Conservation (phyloP, 2,329 filamentous ascomycete species). For the Orbilia ellipsospora region DNA sequence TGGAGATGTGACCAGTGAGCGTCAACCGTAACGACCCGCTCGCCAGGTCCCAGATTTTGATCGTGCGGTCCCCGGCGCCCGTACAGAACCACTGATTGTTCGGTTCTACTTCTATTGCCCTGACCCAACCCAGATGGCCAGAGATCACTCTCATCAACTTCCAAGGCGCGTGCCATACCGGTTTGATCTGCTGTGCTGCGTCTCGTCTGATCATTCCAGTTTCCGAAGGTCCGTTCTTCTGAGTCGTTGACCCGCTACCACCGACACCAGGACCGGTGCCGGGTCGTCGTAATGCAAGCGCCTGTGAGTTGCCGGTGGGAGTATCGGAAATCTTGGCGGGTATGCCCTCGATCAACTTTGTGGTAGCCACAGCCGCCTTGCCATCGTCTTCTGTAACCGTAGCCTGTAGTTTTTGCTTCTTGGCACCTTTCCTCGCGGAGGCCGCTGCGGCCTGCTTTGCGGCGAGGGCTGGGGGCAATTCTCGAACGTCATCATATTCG, state of each 20-base stretch:
- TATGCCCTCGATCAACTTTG: constrained; percentile 75
- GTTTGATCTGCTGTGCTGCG: constrained; percentile 75
- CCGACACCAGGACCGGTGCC: constrained; percentile 60
- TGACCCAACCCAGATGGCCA: constrained; percentile 94
- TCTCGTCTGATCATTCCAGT: constrained; percentile 57
- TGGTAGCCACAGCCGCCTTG: constrained; percentile 68
- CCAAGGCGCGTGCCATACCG: constrained; percentile 98
- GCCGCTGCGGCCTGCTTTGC: constrained; percentile 78
- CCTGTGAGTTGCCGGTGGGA: constrained; percentile 67
- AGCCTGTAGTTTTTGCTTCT: constrained; percentile 63
- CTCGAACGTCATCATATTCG: constrained; percentile 82
- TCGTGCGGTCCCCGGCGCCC: constrained; percentile 92
- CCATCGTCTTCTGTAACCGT: constrained; percentile 61
- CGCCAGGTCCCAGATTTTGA: constrained; percentile 98
- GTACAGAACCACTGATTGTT: constrained; percentile 98
- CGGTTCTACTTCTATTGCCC: constrained; percentile 88
- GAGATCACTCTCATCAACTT: constrained; percentile 98
- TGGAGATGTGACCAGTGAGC: constrained; percentile 92
- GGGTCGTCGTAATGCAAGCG: constrained; percentile 68
- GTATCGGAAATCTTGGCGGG: constrained; percentile 64
- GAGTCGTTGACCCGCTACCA: constrained; percentile 35
- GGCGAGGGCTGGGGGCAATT: constrained; percentile 80
- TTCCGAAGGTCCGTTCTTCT: constrained; percentile 56
- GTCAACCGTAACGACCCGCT: constrained; percentile 86
- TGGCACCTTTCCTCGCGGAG: constrained; percentile 63